Base-by-base conservation (phyloP, 192 early-diverging fungal genomes). In the Ambispora gerdemannii region DNA sequence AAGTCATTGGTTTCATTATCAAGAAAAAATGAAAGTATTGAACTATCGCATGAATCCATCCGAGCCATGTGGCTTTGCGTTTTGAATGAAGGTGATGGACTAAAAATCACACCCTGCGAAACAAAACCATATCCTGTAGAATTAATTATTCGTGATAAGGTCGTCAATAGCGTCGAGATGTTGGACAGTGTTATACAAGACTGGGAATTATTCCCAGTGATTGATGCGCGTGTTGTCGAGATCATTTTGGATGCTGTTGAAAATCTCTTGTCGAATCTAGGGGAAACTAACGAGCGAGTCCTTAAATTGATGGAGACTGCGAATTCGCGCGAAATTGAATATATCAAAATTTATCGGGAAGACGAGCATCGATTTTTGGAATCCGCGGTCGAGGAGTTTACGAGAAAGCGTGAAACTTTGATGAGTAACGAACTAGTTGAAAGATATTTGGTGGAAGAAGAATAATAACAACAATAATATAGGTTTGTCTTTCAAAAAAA, bases 1-100 rank as follows among this genome's bases (percentile, higher is more conserved):
- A 67, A 67, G 24, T 49, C n/a, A 52, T 53, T 67, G 20, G 65
- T 67, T 15, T 53, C 65, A 1, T 19, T 67, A 20, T 32, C 49
- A 20, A 30, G 65, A 34, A 67, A 67, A 53, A 67, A 67, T 33
- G 65, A 49, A 22, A 50, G 65, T 10, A 32, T 49, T 0, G 65
- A 67, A 7, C 53, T 67, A 53, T 30, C 65, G 3, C 32, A 53
- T 22, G 49, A 67, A 20, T 32, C 65, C 7, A 67, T 32, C 4
- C 47, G 50, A 24, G 65, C 65, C 3, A 67, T 67, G 65, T 67
- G 65, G 65, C 30, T 67, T 52, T 50, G 65, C 33, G 65, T 67
- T 24, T 67, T 67, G 35, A 36, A 22, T n/a, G 50, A 67, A 67
- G 65, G 53, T n/a, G 49, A 67, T 67, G 65, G 65, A 4, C 17